These are phyloP conservation scores for Ajuga chamaepitys DNA, from an alignment of 257 asterid genomes.

Conservation along the genomic window DNA sequence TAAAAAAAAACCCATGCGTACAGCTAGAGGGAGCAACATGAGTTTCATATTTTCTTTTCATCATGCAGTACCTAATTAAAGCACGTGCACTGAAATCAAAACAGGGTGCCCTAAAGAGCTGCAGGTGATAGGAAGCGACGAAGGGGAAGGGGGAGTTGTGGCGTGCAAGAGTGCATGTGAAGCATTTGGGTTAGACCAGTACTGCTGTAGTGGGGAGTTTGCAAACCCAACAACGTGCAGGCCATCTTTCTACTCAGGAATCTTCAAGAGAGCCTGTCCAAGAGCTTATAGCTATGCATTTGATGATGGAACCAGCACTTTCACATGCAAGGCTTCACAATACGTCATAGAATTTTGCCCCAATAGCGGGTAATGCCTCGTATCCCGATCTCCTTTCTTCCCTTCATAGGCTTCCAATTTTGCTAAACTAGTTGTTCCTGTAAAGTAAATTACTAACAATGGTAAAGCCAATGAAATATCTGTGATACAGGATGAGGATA, in stretches of 20 bases:
- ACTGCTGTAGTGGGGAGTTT: slow-evolving; percentile 78
- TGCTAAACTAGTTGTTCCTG: slow-evolving; percentile 1
- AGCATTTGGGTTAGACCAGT: slow-evolving; percentile 67
- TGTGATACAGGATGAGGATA: slow-evolving; percentile 36
- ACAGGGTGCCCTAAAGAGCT: slow-evolving; percentile 89
- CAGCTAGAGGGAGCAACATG: no score
- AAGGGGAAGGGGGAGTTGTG: slow-evolving; percentile 47
- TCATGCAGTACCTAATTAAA: background rate
- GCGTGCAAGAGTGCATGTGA: slow-evolving; percentile 88
- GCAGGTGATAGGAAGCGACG: slow-evolving; percentile 55
- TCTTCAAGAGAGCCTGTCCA: slow-evolving; percentile 72
- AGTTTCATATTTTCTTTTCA: background rate
- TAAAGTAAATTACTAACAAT: background rate
- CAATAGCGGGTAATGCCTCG: slow-evolving; percentile 31
- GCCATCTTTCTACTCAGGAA: slow-evolving; percentile 64
- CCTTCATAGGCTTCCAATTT: background rate
- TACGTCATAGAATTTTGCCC: slow-evolving; percentile 53
- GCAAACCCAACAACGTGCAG: slow-evolving; percentile 73
- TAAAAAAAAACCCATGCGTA: no score
- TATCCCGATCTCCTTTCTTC: background rate
- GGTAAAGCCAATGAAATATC: slow-evolving; percentile 1
- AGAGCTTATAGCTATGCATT: slow-evolving; percentile 75
- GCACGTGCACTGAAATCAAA: slow-evolving; percentile 4
- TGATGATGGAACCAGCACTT: slow-evolving; percentile 83
- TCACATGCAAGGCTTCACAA: slow-evolving; percentile 66